Conservation (phyloP, 2,329 filamentous ascomycete genomes). For the Aspergillus ochraceus region DNA sequence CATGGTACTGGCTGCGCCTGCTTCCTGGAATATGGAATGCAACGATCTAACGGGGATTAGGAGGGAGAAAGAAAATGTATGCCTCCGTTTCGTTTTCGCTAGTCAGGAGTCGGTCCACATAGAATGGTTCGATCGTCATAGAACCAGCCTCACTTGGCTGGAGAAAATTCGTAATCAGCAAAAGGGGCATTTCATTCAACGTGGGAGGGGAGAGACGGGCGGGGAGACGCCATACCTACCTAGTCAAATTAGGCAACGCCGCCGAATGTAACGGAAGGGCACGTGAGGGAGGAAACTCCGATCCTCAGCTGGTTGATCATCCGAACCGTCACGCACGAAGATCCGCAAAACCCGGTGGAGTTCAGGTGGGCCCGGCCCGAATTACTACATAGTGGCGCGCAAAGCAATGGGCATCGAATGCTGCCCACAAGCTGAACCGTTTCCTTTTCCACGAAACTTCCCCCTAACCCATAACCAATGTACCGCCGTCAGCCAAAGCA, state of each 20-base stretch:
- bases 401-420: too few species aligned
- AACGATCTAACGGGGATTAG: neutral
- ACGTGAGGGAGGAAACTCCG: neutral
- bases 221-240: neutral
- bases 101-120: neutral
- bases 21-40: neutral
- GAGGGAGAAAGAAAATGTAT: neutral
- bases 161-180: neutral
- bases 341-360: neutral
- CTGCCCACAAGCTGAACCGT: too few species aligned
- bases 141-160: neutral
- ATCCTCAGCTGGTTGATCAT: neutral
- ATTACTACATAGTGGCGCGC: too few species aligned
- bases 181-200: neutral
- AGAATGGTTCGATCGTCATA: neutral
- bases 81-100: neutral
- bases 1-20: neutral
- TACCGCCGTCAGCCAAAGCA: conserved; percentile 4
- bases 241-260: neutral
- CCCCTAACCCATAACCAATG: conserved; percentile 2
- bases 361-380: neutral
- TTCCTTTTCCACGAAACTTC: too few species aligned
- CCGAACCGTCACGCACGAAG: too few species aligned
- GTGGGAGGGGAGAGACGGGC: neutral
- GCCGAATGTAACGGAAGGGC: neutral